Conservation (phyloP, 805 yeast species). For the Starmerella floricola region DNA sequence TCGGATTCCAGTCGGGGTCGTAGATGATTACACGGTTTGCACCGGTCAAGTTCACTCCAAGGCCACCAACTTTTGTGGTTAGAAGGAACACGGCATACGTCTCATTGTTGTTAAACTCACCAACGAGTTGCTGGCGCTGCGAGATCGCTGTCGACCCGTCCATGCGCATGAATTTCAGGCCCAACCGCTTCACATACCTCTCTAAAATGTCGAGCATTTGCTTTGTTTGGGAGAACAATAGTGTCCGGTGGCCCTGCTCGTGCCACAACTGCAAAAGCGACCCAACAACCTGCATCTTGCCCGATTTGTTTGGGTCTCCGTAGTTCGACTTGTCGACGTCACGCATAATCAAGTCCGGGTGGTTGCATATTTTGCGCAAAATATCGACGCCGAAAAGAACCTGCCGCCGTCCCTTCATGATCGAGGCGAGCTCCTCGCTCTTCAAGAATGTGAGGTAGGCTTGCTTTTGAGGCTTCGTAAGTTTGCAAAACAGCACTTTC, state of each 20-base stretch:
- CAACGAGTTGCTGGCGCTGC: conserved; percentile 67
- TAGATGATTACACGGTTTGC: conserved; percentile 88
- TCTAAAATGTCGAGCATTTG: conserved; percentile 89
- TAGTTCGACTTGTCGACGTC: conserved; percentile 30
- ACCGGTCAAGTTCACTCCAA: conserved; percentile 88
- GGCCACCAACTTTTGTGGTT: conserved; percentile 92
- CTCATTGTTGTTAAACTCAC: conserved; percentile 55
- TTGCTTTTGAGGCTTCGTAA: conserved; percentile 63
- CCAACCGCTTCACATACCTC: conserved; percentile 39
- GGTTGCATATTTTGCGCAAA: conserved; percentile 85
- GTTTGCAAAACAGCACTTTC: conserved; percentile 81
- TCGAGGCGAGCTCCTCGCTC: conserved; percentile 62
- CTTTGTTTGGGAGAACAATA: conserved; percentile 82
- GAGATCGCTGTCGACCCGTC: conserved; percentile 85
- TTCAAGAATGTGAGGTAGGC: conserved; percentile 63
- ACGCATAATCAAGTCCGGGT: conserved; percentile 68
- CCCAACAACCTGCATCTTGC: conserved; percentile 81
- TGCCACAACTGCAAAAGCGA: conserved; percentile 68
- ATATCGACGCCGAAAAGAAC: conserved; percentile 84
- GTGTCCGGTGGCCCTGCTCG: conserved; percentile 59
- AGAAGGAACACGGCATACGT: conserved; percentile 55
- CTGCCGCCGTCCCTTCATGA: conserved; percentile 62
- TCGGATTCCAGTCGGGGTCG: conserved; percentile 99
- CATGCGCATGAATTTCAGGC: conserved; percentile 61
- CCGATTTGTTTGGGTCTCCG: conserved; percentile 48